phyloP scores from a whole-genome alignment of 2,329 filamentous ascomycete species.

The Diaporthe helianthi region DNA sequence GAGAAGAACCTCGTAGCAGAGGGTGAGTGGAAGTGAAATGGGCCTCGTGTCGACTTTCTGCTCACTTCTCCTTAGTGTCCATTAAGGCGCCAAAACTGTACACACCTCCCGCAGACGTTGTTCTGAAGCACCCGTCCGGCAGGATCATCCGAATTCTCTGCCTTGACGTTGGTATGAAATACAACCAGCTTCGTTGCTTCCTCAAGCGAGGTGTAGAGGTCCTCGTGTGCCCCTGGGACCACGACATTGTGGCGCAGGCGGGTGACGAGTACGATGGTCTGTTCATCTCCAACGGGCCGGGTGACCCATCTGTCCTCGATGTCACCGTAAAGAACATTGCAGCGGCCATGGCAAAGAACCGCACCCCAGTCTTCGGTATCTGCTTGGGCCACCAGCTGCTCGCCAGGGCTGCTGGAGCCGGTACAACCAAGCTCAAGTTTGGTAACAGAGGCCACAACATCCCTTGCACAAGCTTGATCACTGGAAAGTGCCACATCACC shows the following conservation, averaged over 20 bases:
- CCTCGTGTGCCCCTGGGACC: constrained; percentile 93
- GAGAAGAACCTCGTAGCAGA: constrained; percentile 90
- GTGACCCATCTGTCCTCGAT: constrained; percentile 87
- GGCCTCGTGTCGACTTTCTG: constrained; percentile 39
- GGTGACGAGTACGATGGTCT: constrained; percentile 92
- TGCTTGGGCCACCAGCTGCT: constrained; percentile 95
- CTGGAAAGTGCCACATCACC: constrained; percentile 97
- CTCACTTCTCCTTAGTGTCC: constrained; percentile 73
- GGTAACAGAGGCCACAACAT: constrained; percentile 99
- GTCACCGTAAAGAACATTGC: constrained; percentile 81
- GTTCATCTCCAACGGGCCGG: constrained; percentile 97
- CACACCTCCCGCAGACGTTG: constrained; percentile 72
- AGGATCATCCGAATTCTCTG: constrained; percentile 87
- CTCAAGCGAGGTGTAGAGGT: constrained; percentile 92
- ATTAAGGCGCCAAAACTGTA: constrained; percentile 87
- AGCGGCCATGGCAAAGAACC: constrained; percentile 76
- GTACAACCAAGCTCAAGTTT: constrained; percentile 97
- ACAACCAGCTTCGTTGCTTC: constrained; percentile 95
- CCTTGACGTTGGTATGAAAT: constrained; percentile 97
- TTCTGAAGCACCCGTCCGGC: constrained; percentile 86
- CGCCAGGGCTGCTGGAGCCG: constrained; percentile 84
- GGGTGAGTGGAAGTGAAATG: constrained; percentile 67
- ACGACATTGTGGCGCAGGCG: constrained; percentile 80
- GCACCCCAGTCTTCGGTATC: constrained; percentile 92
- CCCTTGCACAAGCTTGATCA: constrained; percentile 93